These are phyloP conservation scores for Fusarium nodosum DNA, from an alignment of 2,329 filamentous ascomycete species.

Conservation along the genomic window DNA sequence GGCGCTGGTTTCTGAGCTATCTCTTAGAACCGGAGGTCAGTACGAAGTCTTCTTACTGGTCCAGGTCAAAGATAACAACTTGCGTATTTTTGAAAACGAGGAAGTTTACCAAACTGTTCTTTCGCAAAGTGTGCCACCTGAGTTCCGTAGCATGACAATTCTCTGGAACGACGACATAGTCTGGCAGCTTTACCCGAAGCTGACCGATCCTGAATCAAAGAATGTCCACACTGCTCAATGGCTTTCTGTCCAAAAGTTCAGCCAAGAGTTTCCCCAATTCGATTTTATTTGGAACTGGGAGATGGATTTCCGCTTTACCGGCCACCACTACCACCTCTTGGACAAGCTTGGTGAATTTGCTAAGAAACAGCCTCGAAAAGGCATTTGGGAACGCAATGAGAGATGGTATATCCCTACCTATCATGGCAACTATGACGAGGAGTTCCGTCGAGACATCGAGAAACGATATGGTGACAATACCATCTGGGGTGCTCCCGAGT, in stretches of 20 bases:
- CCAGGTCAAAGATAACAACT: slow-evolving; percentile 76
- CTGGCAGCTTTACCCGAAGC: slow-evolving; percentile 79
- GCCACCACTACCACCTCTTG: slow-evolving; percentile 85
- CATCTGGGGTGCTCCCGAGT: slow-evolving; percentile 75
- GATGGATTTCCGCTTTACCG: slow-evolving; percentile 82
- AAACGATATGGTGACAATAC: slow-evolving; percentile 63
- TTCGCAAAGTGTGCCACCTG: slow-evolving; percentile 72
- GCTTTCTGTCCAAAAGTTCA: slow-evolving; percentile 81
- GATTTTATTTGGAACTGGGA: slow-evolving; percentile 92
- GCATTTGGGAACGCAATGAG: slow-evolving; percentile 79
- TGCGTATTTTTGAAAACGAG: slow-evolving; percentile 71
- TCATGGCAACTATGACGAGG: slow-evolving; percentile 75
- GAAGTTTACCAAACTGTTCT: slow-evolving; percentile 72
- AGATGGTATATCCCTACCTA: slow-evolving; percentile 79
- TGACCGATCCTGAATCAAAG: slow-evolving; percentile 71
- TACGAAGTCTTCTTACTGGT: slow-evolving; percentile 85
- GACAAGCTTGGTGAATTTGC: slow-evolving; percentile 74
- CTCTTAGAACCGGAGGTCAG: slow-evolving; percentile 80
- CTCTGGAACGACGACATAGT: slow-evolving; percentile 83
- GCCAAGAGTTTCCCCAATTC: slow-evolving; percentile 81
- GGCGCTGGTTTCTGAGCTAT: slow-evolving; percentile 82
- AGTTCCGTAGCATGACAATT: slow-evolving; percentile 78
- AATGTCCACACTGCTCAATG: slow-evolving; percentile 74
- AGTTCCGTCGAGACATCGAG: slow-evolving; percentile 76
- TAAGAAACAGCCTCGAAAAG: slow-evolving; percentile 76